Conservation (phyloP, 2,329 filamentous ascomycete species). For the Davidsoniella eucalypti region DNA sequence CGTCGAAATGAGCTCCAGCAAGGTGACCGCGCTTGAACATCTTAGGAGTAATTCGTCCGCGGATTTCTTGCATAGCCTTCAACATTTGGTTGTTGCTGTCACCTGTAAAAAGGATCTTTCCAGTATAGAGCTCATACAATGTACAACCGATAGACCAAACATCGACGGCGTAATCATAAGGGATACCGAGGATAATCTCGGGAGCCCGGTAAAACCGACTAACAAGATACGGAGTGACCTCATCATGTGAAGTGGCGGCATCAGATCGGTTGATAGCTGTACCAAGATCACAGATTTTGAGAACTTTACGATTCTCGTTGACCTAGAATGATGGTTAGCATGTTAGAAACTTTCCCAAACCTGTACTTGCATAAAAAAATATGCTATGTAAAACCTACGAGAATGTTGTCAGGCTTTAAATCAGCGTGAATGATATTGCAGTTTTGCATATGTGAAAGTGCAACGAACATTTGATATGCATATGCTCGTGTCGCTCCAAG, state of each 20-base stretch:
- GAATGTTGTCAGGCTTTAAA: constrained; percentile 92
- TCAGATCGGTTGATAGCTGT: constrained; percentile 89
- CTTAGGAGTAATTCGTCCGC: constrained; percentile 81
- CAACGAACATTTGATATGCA: constrained; percentile 85
- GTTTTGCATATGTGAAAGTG: constrained; percentile 71
- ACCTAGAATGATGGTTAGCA: constrained; percentile 28
- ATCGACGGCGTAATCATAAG: constrained; percentile 85
- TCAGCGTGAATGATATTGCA: constrained; percentile 92
- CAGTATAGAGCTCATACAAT: constrained; percentile 90
- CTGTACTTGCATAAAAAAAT: constrained; percentile 12
- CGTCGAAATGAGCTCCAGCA: constrained; percentile 65
- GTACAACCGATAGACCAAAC: constrained; percentile 98
- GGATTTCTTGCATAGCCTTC: constrained; percentile 85
- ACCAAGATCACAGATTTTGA: constrained; percentile 93
- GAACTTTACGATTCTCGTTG: constrained; percentile 62
- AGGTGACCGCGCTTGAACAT: constrained; percentile 70
- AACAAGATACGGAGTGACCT: constrained; percentile 87
- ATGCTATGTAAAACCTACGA: constrained; percentile 32
- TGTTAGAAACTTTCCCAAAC: constrained; percentile 13
- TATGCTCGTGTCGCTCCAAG: constrained; percentile 74
- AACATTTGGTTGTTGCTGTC: constrained; percentile 98
- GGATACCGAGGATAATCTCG: constrained; percentile 93
- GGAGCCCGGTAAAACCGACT: constrained; percentile 95
- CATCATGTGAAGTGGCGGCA: constrained; percentile 50
- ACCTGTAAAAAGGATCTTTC: constrained; percentile 91